Percentiles rank a stretch among this genome's conserved stretches.
Conservation (phyloP, 495 filamentous ascomycete genomes). For the Elasticomyces elasticus region DNA sequence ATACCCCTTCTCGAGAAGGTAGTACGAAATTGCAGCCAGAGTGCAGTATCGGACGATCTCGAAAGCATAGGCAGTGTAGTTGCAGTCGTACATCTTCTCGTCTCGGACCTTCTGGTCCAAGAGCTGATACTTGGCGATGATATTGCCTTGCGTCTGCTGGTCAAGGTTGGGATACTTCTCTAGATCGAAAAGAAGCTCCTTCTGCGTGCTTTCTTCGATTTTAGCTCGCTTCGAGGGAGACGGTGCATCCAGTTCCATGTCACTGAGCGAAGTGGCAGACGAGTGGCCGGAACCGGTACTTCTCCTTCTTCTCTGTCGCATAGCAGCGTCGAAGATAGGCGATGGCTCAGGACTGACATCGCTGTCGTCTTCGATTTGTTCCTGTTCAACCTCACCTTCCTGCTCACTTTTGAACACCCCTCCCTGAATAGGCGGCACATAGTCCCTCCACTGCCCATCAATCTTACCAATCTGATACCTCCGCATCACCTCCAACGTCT, state of each 20-base stretch:
- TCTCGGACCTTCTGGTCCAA: slow-evolving; percentile 59
- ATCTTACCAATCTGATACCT: slow-evolving; percentile 77
- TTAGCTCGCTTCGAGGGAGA: slow-evolving; percentile 44
- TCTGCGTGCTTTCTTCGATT: not conserved
- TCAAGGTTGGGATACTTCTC: slow-evolving; percentile 78
- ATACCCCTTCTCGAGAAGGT: slow-evolving; percentile 63
- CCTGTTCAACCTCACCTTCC: slow-evolving; percentile 32
- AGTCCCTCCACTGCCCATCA: slow-evolving; percentile 78
- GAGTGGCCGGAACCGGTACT: slow-evolving; percentile 18
- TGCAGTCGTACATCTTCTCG: slow-evolving; percentile 75
- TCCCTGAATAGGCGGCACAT: slow-evolving; percentile 89
- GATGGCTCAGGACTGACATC: slow-evolving; percentile 37
- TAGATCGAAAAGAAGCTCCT: slow-evolving; percentile 51
- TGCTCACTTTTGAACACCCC: slow-evolving; percentile 62
- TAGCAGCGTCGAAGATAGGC: slow-evolving; percentile 31
- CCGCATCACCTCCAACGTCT: slow-evolving; percentile 67
- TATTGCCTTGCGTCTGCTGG: slow-evolving; percentile 59
- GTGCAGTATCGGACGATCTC: slow-evolving; percentile 66
- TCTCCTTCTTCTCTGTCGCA: slow-evolving; percentile 7
- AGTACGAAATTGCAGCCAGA: slow-evolving; percentile 52
- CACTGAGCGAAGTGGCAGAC: slow-evolving; percentile 39
- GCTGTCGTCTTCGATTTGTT: slow-evolving; percentile 35
- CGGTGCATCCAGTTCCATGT: slow-evolving; percentile 34
- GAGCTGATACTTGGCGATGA: slow-evolving; percentile 69
- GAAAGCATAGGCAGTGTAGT: slow-evolving; percentile 70